Conservation (phyloP, 1,139 yeast species). For the Yamadazyma jaroonii region DNA sequence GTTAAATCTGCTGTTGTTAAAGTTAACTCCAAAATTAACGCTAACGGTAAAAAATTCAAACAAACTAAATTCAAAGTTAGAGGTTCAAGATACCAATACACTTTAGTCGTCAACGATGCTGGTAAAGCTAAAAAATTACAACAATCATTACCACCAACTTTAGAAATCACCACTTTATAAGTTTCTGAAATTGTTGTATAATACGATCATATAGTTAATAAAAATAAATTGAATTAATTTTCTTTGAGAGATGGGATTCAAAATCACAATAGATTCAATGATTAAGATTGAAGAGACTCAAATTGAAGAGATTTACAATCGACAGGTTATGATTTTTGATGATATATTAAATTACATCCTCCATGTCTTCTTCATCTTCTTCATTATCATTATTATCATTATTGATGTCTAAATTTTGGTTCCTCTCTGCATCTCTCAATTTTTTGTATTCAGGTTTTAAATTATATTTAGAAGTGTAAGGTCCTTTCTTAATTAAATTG, state of each 20-base stretch:
- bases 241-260: too few relatives aligned
- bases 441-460: conserved; percentile 87
- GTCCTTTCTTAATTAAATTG: conserved; percentile 86
- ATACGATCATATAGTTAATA: conserved; percentile 10
- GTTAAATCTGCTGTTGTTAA: conserved; percentile 89
- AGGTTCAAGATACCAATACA: conserved; percentile 93
- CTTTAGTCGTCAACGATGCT: conserved; percentile 93
- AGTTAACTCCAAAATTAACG: conserved; percentile 82
- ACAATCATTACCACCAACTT: conserved; percentile 97
- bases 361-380: conserved; percentile 42
- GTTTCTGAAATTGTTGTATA: conserved; percentile 17
- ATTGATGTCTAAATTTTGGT: conserved; percentile 54
- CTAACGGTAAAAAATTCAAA: conserved; percentile 82
- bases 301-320: too few relatives aligned
- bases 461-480: conserved; percentile 89
- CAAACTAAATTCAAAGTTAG: conserved; percentile 99
- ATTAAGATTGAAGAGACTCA: too few relatives aligned
- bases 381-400: conserved; percentile 47
- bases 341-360: conserved; percentile 24
- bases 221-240: neutral
- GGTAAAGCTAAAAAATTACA: conserved; percentile 98
- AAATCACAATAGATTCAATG: too few relatives aligned
- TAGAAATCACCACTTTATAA: conserved; percentile 72
- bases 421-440: conserved; percentile 73
- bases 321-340: too few relatives aligned